A percentile compares a stretch with the other conserved stretches of the same genome.
These are phyloP conservation scores for Cercis canadensis DNA, from an alignment of 306 rosid species.

Conservation along the genomic window DNA sequence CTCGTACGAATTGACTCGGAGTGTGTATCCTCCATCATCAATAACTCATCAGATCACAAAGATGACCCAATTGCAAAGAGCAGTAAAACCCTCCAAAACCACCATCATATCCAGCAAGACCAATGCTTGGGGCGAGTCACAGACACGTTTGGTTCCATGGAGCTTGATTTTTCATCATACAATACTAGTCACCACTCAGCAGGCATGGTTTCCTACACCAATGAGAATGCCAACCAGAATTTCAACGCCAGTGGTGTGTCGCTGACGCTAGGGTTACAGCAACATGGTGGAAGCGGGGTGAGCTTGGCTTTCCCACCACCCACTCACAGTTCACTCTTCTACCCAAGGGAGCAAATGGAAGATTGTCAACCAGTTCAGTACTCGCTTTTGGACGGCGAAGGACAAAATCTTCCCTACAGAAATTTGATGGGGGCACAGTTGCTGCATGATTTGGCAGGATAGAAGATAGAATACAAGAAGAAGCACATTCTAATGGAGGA, in stretches of 20 bases:
- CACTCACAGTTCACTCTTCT: slow-evolving; percentile 66
- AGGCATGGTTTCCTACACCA: slow-evolving; percentile 38
- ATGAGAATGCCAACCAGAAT: slow-evolving; percentile 35
- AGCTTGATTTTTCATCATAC: slow-evolving; percentile 75
- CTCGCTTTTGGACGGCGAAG: slow-evolving; percentile 75
- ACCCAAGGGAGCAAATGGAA: slow-evolving; percentile 70
- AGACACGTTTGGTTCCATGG: slow-evolving; percentile 64
- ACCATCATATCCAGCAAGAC: slow-evolving; percentile 35
- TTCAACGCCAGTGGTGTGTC: slow-evolving; percentile 68
- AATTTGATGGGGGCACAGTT: slow-evolving; percentile 86
- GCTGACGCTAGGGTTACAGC: slow-evolving; percentile 87
- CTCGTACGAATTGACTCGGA: slow-evolving; percentile 69
- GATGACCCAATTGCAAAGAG: slow-evolving; percentile 37
- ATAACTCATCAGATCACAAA: slow-evolving; percentile 46
- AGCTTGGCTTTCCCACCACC: slow-evolving; percentile 66
- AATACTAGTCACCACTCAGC: slow-evolving; percentile 36
- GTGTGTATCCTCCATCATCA: slow-evolving; percentile 70
- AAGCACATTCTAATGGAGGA: too few relatives aligned
- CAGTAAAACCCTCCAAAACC: slow-evolving; percentile 39
- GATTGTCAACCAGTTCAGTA: slow-evolving; percentile 75
- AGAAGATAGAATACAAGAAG: neutral
- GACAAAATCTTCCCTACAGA: slow-evolving; percentile 75
- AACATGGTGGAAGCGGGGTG: slow-evolving; percentile 72
- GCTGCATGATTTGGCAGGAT: slow-evolving; percentile 78
- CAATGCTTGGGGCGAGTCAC: slow-evolving; percentile 48